Conservation (phyloP, 306 rosid species). For the Casuarina glauca region DNA sequence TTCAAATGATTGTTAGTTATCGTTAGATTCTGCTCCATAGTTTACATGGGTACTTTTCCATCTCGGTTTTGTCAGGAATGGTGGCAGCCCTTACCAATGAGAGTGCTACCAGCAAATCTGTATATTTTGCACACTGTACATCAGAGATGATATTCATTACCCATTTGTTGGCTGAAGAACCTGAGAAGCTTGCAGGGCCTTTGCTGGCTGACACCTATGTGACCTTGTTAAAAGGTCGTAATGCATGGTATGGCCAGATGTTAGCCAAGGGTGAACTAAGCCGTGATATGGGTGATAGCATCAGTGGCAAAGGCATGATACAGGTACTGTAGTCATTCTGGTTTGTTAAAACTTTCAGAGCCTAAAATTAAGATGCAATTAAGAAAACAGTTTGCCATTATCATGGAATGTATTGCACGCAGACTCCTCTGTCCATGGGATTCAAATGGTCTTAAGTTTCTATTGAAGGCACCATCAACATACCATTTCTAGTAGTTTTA, state of each 20-base stretch:
- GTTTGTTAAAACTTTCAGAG: slow-evolving; percentile 10
- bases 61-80: slow-evolving; percentile 59
- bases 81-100: slow-evolving; percentile 94
- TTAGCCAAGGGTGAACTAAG: slow-evolving; percentile 85
- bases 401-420: neutral
- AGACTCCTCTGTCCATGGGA: neutral
- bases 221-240: slow-evolving; percentile 84
- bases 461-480: neutral
- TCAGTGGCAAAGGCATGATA: slow-evolving; percentile 94
- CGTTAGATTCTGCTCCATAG: slow-evolving; percentile 15
- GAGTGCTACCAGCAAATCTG: slow-evolving; percentile 95
- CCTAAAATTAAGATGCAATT: neutral
- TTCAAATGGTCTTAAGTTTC: neutral
- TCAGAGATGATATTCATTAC: slow-evolving; percentile 94
- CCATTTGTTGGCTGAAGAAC: slow-evolving; percentile 72
- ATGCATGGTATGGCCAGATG: slow-evolving; percentile 80
- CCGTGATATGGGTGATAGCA: slow-evolving; percentile 89
- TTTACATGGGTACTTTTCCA: neutral
- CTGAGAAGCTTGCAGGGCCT: slow-evolving; percentile 96
- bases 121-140: slow-evolving; percentile 89
- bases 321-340: slow-evolving; percentile 51
- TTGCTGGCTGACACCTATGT: slow-evolving; percentile 88
- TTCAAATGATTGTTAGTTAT: slow-evolving; percentile 1
- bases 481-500: neutral
- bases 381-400: neutral